A percentile compares a stretch with the other conserved stretches of the same genome.
Evolutionary conservation across 805 yeast species (phyloP).

Genomic region (Huiozyma naganishii): DNA sequence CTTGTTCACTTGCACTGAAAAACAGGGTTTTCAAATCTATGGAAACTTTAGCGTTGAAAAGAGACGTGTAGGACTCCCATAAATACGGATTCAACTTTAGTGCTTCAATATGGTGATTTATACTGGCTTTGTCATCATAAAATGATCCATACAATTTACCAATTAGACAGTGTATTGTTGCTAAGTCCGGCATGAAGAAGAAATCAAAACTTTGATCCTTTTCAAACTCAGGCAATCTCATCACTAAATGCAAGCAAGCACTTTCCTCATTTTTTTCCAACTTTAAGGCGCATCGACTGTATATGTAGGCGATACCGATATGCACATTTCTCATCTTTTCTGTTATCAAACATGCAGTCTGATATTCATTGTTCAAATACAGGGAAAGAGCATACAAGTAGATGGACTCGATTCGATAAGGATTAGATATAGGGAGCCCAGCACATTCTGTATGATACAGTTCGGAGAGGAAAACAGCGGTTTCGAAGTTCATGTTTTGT

Average conservation of each 20-base stretch:
- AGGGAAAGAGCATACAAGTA: slow-evolving; percentile 64
- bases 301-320: slow-evolving; percentile 67
- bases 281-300: slow-evolving; percentile 46
- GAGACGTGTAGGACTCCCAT: slow-evolving; percentile 76
- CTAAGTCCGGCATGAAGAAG: slow-evolving; percentile 45
- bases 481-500: slow-evolving; percentile 26
- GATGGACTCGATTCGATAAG: slow-evolving; percentile 41
- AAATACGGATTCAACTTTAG: slow-evolving; percentile 66
- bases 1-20: neutral
- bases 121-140: slow-evolving; percentile 55
- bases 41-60: slow-evolving; percentile 62
- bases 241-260: slow-evolving; percentile 8
- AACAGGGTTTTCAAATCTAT: slow-evolving; percentile 32
- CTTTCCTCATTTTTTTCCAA: slow-evolving; percentile 11
- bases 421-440: slow-evolving; percentile 5
- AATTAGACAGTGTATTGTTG: slow-evolving; percentile 53
- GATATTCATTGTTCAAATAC: slow-evolving; percentile 45
- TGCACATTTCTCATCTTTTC: slow-evolving; percentile 35
- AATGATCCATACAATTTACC: slow-evolving; percentile 55
- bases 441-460: slow-evolving; percentile 51
- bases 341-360: slow-evolving; percentile 45
- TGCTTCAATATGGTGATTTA: slow-evolving; percentile 57
- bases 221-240: slow-evolving; percentile 4
- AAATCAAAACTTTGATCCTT: slow-evolving; percentile 1
- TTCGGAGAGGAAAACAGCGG: slow-evolving; percentile 85